Conservation (phyloP, 78 protist genomes). For the Pigoraptor vietnamica region DNA sequence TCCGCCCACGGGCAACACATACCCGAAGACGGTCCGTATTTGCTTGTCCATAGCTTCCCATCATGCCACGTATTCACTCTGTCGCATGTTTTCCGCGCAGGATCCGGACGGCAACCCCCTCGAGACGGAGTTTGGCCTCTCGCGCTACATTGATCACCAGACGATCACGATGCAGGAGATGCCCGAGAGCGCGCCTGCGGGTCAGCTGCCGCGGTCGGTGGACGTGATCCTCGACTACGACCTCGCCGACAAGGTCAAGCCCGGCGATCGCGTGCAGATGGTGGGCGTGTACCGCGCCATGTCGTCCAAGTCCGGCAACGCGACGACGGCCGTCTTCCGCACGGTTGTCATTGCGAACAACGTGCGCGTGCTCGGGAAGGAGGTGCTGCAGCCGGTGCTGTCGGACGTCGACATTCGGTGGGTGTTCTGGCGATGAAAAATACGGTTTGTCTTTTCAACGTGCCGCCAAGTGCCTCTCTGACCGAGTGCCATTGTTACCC, state of each 20-base stretch:
- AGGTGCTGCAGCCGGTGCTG: slow-evolving; percentile 24
- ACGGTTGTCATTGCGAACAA: slow-evolving; percentile 55
- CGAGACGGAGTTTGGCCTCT: slow-evolving; percentile 93
- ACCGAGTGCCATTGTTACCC: neutral
- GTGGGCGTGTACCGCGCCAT: slow-evolving; percentile 64
- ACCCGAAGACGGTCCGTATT: neutral
- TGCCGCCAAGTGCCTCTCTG: neutral
- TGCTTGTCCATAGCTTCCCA: no score
- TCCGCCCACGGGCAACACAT: neutral
- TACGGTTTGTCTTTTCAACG: no score
- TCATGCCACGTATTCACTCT: no score
- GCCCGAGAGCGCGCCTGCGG: slow-evolving; percentile 98
- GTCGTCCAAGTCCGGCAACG: neutral
- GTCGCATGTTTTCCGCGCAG: no score
- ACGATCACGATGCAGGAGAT: slow-evolving; percentile 82
- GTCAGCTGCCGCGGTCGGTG: slow-evolving; percentile 95
- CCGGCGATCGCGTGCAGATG: slow-evolving; percentile 92
- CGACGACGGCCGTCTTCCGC: slow-evolving; percentile 23
- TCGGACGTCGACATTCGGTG: neutral
- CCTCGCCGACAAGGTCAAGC: slow-evolving; percentile 90
- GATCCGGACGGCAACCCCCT: slow-evolving; percentile 86
- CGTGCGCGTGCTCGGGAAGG: slow-evolving; percentile 25
- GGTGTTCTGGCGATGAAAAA: no score
- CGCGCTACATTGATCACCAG: slow-evolving; percentile 86
- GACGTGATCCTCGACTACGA: slow-evolving; percentile 83